Evolutionary conservation across 805 yeast genomes (phyloP), one percentile per base, ranked within the genome.

Genomic region (Ogataea wickerhamii): DNA sequence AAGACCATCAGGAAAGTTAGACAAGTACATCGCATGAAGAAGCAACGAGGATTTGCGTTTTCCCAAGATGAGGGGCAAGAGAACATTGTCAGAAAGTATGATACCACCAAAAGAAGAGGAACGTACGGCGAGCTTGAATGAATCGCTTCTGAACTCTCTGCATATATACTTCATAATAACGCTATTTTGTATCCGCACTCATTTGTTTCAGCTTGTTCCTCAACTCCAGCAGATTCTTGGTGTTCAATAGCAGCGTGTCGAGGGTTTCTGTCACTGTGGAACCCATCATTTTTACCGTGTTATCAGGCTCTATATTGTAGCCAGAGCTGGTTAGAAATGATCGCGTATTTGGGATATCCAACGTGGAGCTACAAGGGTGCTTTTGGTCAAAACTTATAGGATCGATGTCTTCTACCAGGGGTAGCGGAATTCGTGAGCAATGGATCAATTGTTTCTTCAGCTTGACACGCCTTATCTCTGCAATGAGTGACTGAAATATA

Each of bases 41-140:
- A 93, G 56, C 98, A 93, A 65, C 80, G 98, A 64, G 99, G 99
- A 5, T 93, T 87, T 70, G 99, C 99, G 2, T 93, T 93, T 55
- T 88, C 97, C 5, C 98, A 93, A 62, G 88, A 85, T 32, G 96
- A 86, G 58, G 95, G 95, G 25, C 96, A 89, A 64, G 96, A 88
- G 49, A 80, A 81, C 56, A 76, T 93, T 44, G 82, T 93, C 34
- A 76, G 98, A 53, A 87, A 94, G 69, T 93, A 93, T 55, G 98
- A 93, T 61, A 91, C 98, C 3, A 91, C 97, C 1, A 82, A 83
- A 62, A 71, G 77, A 52, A 74, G 47, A 38, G 65, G 65, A 31
- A 40, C 52, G 10, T 60, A 53, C 37, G 65, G 65, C 21, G 63
- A 60, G 45, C 41, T 60, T 26, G 60, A 54, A 24, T 57, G 34